These are phyloP conservation scores for Verticillium alfalfae DNA, from an alignment of 2,329 filamentous ascomycete genomes.

Conservation along the genomic window DNA sequence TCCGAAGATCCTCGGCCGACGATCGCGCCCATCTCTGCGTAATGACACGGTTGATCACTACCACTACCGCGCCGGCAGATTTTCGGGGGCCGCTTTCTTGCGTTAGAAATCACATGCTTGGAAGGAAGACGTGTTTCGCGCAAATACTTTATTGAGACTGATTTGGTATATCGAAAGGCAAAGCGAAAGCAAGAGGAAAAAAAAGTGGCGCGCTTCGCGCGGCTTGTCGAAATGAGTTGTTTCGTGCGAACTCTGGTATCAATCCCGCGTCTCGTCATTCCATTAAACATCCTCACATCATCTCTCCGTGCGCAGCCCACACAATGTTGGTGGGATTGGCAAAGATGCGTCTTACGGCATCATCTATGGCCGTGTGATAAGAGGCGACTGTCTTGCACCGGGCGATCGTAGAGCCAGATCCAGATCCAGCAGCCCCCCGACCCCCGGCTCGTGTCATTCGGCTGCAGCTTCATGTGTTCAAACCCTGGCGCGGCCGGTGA, in stretches of 20 bases:
- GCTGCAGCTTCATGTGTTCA: conserved; percentile 17
- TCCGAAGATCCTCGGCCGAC: no score
- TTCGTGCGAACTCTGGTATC: not conserved
- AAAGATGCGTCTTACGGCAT: not conserved
- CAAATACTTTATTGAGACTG: not conserved
- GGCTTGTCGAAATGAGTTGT: not conserved
- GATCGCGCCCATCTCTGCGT: no score
- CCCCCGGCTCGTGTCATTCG: not conserved
- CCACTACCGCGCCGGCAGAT: not conserved
- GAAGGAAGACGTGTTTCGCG: not conserved
- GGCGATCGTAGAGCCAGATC: not conserved
- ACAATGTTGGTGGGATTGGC: not conserved
- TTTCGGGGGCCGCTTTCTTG: not conserved
- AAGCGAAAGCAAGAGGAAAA: not conserved
- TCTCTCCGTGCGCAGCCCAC: not conserved
- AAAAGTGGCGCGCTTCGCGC: not conserved
- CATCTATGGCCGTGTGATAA: not conserved
- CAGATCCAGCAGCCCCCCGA: not conserved
- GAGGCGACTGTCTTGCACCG: not conserved
- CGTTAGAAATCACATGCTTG: not conserved
- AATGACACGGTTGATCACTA: not conserved
- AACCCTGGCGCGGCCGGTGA: conserved; percentile 54
- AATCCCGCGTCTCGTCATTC: not conserved
- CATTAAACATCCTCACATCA: not conserved
- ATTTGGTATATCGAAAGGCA: not conserved